phyloP scores from a whole-genome alignment of 225 moss, liverwort and hornwort species.

The Asterella californica region DNA sequence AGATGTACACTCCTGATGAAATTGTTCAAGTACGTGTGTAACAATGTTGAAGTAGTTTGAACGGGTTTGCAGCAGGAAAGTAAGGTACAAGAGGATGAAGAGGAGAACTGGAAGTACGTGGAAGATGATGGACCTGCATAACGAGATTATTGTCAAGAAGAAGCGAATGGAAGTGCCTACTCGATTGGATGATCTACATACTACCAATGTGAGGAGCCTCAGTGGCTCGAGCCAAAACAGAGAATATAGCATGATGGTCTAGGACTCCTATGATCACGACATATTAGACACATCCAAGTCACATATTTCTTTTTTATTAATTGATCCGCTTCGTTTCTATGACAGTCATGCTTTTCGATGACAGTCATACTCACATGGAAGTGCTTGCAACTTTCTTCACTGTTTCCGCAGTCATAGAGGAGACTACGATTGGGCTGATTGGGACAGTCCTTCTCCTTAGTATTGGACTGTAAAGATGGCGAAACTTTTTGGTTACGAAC shows the following conservation, averaged over 20 bases:
- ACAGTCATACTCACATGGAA: constrained; percentile 90
- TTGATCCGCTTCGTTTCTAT: too few species aligned
- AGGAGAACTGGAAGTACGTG: constrained; percentile 70
- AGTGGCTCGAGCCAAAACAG: not conserved
- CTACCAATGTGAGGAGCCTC: constrained; percentile 16
- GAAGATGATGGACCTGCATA: constrained; percentile 94
- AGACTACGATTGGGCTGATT: constrained; percentile 97
- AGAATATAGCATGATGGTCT: not conserved
- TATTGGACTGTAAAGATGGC: constrained; percentile 76
- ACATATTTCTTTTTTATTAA: too few species aligned
- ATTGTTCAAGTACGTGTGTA: not conserved
- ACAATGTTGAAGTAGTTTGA: not conserved
- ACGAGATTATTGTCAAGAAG: constrained; percentile 90
- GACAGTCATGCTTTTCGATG: too few species aligned
- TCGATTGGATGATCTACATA: constrained; percentile 9
- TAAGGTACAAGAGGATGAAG: constrained; percentile 37
- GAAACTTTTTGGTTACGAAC: constrained; percentile 55
- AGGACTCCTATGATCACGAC: not conserved
- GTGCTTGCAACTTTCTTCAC: constrained; percentile 96
- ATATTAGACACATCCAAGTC: too few species aligned
- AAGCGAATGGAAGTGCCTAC: constrained; percentile 49
- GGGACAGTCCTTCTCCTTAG: constrained; percentile 64
- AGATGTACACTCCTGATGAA: not conserved
- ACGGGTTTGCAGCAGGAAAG: constrained; percentile 36
- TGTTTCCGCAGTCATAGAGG: constrained; percentile 80